phyloP scores from a whole-genome alignment of 202 grass and related monocot genomes.

The Alloteropsis angusta region DNA sequence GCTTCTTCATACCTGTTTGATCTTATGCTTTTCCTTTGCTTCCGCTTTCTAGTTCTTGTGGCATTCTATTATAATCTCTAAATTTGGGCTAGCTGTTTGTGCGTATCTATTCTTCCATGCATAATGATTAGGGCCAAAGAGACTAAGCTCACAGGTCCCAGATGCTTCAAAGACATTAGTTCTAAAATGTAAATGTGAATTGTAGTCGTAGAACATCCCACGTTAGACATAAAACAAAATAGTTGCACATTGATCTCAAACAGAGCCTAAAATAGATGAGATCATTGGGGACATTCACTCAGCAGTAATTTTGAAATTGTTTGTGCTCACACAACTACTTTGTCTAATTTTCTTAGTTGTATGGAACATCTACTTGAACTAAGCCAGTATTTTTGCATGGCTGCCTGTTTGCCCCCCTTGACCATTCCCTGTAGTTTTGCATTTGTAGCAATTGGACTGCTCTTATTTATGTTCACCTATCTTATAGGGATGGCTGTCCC shows the following conservation, averaged over 20 bases:
- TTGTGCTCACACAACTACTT: background rate
- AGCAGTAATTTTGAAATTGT: background rate
- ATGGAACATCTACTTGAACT: constrained; percentile 1
- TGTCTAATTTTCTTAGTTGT: background rate
- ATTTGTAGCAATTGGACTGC: background rate
- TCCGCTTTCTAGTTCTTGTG: background rate
- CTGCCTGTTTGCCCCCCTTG: background rate
- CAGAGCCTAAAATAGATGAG: background rate
- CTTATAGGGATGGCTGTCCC: constrained; percentile 56
- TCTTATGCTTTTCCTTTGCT: constrained; percentile 2
- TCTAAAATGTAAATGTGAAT: constrained; percentile 1
- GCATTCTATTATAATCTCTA: background rate
- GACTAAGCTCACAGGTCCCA: background rate
- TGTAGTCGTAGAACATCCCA: background rate
- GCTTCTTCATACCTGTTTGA: background rate
- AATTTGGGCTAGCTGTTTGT: background rate
- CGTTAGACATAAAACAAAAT: background rate
- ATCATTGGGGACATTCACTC: background rate
- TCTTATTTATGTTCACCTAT: background rate
- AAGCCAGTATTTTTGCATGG: background rate
- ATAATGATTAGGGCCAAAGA: background rate
- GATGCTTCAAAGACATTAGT: background rate
- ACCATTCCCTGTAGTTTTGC: background rate
- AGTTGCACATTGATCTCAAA: background rate
- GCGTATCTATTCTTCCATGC: background rate